phyloP scores from a whole-genome alignment of 192 early-diverging fungal species.

The Linnemannia schmuckeri region DNA sequence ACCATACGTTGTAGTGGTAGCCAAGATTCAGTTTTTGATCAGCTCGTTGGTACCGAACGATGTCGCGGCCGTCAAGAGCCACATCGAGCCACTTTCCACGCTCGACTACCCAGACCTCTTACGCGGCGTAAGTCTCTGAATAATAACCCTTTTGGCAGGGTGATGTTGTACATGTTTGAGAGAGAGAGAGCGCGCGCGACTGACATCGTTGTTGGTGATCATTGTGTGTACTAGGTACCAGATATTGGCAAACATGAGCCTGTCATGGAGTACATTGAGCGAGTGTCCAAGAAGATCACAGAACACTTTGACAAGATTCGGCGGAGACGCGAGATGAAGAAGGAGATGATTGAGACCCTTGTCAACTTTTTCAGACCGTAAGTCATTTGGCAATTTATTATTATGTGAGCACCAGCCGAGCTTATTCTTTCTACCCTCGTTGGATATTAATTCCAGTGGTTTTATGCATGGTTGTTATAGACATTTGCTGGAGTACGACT shows the following conservation, averaged over 20 bases:
- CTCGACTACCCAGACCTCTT: constrained; percentile 31
- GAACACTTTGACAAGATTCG: constrained; percentile 18
- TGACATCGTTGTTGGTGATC: too few relatives aligned
- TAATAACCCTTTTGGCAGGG: not conserved
- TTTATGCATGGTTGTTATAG: constrained; percentile 8
- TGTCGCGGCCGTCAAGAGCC: constrained; percentile 34
- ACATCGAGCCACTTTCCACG: constrained; percentile 29
- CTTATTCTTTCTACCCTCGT: not conserved
- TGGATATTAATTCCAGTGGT: not conserved
- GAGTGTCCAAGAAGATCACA: constrained; percentile 13
- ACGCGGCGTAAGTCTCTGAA: constrained; percentile 8
- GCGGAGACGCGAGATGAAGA: constrained; percentile 21
- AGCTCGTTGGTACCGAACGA: constrained; percentile 42
- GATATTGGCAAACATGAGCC: constrained; percentile 28
- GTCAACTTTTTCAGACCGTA: constrained; percentile 19
- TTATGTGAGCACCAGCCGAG: not conserved
- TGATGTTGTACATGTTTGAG: not conserved
- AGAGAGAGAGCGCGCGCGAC: not conserved
- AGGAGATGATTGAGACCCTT: constrained; percentile 30
- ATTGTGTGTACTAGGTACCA: constrained; percentile 11
- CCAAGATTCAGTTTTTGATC: constrained; percentile 46
- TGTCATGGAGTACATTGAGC: constrained; percentile 26
- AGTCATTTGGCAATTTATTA: not conserved
- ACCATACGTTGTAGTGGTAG: constrained; percentile 11
- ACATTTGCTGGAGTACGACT: constrained; percentile 42